phyloP scores from a whole-genome alignment of 2,329 filamentous ascomycete species.

The Apiospora arundinis region DNA sequence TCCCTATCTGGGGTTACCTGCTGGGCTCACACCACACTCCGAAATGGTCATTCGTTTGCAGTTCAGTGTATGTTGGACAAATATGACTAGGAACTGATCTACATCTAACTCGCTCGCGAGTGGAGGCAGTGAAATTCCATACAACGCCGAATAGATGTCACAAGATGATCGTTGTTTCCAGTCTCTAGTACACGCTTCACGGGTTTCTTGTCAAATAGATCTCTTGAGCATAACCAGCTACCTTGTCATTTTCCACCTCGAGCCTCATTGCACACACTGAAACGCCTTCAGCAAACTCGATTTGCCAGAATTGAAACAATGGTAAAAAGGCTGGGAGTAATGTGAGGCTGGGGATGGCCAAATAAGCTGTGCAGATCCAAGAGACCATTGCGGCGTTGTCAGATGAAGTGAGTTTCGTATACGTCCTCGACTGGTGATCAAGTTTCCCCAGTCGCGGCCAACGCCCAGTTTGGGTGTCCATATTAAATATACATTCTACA shows the following conservation, averaged over 20 bases:
- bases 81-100: background rate
- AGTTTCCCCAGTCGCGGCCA: background rate
- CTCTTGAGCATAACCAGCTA: background rate
- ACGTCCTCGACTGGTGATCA: background rate
- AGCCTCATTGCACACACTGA: background rate
- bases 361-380: too few species aligned
- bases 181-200: too few species aligned
- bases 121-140: background rate
- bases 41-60: background rate
- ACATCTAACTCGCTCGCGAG: background rate
- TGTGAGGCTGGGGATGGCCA: too few species aligned
- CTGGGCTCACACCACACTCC: background rate
- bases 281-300: background rate
- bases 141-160: background rate
- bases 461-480: background rate
- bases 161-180: background rate
- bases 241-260: background rate
- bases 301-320: background rate
- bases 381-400: background rate
- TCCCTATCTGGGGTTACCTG: background rate
- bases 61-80: background rate
- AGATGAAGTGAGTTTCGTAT: background rate
- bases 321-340: background rate
- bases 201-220: too few species aligned
- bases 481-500: background rate